A percentile compares a stretch with the other conserved stretches of the same genome.
phyloP scores from a whole-genome alignment of 108 stramenopile genomes.

The Fragilariopsis cylindrus region DNA sequence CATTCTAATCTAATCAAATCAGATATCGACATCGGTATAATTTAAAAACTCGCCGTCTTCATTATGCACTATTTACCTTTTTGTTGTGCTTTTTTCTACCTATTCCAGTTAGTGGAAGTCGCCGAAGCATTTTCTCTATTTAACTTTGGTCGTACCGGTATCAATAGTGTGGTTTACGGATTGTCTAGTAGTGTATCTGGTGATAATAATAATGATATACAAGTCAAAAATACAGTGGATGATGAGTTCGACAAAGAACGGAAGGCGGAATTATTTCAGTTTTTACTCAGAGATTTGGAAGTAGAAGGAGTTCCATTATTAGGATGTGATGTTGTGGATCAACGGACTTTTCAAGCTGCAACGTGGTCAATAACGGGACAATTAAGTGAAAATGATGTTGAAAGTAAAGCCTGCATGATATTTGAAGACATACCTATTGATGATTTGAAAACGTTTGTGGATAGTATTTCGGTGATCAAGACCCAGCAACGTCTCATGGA shows the following conservation, averaged over 20 bases:
- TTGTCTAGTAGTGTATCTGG: not conserved
- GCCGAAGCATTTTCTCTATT: constrained; percentile 7
- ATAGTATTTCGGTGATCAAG: constrained; percentile 69
- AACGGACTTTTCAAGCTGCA: constrained; percentile 69
- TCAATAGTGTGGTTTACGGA: not conserved
- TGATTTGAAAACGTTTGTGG: constrained; percentile 62
- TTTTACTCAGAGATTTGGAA: constrained; percentile 71
- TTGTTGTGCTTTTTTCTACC: not conserved
- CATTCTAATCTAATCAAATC: no score
- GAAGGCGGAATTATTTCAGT: constrained; percentile 61
- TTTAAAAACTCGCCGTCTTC: no score
- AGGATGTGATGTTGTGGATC: constrained; percentile 65
- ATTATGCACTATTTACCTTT: no score
- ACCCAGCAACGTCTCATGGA: constrained; percentile 52
- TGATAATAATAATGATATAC: not conserved
- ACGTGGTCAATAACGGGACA: constrained; percentile 86
- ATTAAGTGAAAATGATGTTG: constrained; percentile 37
- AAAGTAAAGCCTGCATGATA: constrained; percentile 61
- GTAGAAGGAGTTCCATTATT: constrained; percentile 81
- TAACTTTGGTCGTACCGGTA: not conserved
- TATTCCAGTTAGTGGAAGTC: not conserved
- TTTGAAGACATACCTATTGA: constrained; percentile 66
- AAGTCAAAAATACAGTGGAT: not conserved
- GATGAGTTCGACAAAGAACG: constrained; percentile 33
- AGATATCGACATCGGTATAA: no score